phyloP scores from a whole-genome alignment of 371 early-diverging fungal genomes.

The Mortierella sp. region DNA sequence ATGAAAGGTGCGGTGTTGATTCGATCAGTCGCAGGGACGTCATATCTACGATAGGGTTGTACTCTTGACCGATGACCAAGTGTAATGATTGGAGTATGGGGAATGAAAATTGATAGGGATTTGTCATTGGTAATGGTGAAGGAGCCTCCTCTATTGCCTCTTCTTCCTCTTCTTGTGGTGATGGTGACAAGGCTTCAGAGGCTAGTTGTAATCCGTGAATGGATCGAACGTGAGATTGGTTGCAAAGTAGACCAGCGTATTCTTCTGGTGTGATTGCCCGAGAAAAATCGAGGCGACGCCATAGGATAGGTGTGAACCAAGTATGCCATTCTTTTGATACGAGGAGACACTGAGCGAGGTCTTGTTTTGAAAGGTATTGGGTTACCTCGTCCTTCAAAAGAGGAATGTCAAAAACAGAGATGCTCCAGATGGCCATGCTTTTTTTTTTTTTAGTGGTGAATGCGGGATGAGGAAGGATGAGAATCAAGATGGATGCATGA shows the following conservation, averaged over 20 bases:
- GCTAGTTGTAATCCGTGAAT: background rate
- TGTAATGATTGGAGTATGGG: background rate
- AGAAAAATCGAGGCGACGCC: background rate
- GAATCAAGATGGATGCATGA: background rate
- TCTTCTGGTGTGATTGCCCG: background rate
- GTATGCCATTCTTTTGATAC: background rate
- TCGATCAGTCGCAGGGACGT: background rate
- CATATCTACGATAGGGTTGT: background rate
- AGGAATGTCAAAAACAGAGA: background rate
- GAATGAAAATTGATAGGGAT: background rate
- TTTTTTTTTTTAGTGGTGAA: background rate
- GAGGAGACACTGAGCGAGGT: background rate
- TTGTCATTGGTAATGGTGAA: background rate
- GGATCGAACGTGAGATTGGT: background rate
- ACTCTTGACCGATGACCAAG: background rate
- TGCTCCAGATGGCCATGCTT: background rate
- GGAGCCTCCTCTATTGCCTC: background rate
- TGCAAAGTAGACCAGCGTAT: background rate
- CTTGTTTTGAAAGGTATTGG: background rate
- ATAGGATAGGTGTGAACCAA: background rate
- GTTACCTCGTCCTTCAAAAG: background rate
- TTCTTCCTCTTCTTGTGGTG: background rate
- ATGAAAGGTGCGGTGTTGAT: background rate
- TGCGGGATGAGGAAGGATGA: too few species aligned
- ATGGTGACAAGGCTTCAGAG: background rate